phyloP scores from a whole-genome alignment of 2,329 filamentous ascomycete species.

The Colletotrichum sp. region DNA sequence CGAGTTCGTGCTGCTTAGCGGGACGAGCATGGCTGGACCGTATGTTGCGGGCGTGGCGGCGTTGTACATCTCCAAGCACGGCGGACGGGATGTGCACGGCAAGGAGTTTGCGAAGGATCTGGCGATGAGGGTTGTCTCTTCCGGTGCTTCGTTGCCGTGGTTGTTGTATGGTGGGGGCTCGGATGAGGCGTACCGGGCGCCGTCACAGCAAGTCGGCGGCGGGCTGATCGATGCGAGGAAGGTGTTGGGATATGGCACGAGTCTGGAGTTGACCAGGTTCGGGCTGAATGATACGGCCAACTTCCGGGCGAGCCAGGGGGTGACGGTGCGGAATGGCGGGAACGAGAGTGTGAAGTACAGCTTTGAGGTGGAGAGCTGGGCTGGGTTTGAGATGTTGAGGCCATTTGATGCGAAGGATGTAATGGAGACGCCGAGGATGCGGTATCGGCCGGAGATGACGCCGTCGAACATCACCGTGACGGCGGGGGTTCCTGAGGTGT shows the following conservation, averaged over 20 bases:
- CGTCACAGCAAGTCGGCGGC: conserved; percentile 44
- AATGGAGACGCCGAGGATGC: conserved; percentile 15
- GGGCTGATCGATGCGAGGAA: conserved; percentile 44
- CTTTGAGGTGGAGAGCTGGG: conserved; percentile 16
- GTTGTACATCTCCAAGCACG: conserved; percentile 36
- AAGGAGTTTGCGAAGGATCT: conserved; percentile 35
- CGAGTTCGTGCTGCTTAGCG: conserved; percentile 44
- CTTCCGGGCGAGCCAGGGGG: conserved; percentile 27
- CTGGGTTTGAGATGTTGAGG: conserved; percentile 26
- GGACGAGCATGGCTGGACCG: conserved; percentile 55
- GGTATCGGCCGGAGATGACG: conserved; percentile 21
- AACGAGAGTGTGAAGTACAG: background rate
- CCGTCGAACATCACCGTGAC: conserved; percentile 20
- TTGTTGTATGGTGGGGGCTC: background rate
- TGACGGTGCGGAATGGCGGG: background rate
- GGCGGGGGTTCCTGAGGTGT: conserved; percentile 17
- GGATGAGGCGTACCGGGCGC: conserved; percentile 24
- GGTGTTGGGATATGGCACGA: conserved; percentile 36
- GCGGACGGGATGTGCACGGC: conserved; percentile 35
- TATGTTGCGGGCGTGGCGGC: conserved; percentile 48
- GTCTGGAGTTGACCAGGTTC: conserved; percentile 37
- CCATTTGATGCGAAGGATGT: background rate
- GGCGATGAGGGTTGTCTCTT: conserved; percentile 36
- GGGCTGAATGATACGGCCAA: conserved; percentile 47
- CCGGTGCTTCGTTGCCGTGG: conserved; percentile 28